These are phyloP conservation scores for Chlamydomonas schloesseri DNA, from an alignment of 139 green algal species.

Conservation along the genomic window DNA sequence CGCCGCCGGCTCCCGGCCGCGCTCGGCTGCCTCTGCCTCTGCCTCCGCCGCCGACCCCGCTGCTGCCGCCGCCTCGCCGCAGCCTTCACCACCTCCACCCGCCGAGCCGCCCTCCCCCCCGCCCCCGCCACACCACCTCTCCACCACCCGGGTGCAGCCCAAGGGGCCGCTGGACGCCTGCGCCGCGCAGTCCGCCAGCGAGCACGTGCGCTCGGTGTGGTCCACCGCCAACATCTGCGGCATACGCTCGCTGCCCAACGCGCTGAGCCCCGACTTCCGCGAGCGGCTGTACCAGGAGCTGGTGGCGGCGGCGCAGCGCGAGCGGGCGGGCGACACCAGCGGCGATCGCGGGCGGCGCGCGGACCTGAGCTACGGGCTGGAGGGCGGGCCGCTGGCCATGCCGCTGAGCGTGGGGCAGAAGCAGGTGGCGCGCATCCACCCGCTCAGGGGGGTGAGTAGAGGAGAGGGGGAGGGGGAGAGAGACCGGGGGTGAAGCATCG, in stretches of 20 bases:
- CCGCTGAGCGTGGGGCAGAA: constrained; percentile 41
- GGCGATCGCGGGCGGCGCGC: background rate
- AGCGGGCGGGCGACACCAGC: background rate
- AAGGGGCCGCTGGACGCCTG: constrained; percentile 32
- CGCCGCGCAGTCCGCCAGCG: background rate
- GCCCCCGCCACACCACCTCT: constrained; percentile 4
- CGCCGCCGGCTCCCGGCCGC: no score
- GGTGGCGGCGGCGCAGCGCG: constrained; percentile 11
- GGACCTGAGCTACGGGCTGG: constrained; percentile 27
- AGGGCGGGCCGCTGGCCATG: constrained; percentile 15
- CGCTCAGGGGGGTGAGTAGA: constrained; percentile 27
- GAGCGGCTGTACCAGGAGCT: constrained; percentile 42
- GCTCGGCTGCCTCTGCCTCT: background rate
- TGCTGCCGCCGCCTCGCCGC: no score
- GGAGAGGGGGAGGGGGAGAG: background rate
- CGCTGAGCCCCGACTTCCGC: constrained; percentile 34
- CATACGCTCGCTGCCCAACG: constrained; percentile 37
- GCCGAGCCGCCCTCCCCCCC: background rate
- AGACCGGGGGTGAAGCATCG: no score
- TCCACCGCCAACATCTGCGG: constrained; percentile 24
- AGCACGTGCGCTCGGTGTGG: constrained; percentile 38
- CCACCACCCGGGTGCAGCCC: constrained; percentile 20
- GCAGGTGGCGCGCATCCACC: constrained; percentile 39
- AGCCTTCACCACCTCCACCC: background rate
- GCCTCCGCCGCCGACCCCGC: background rate